These are phyloP conservation scores for Alternaria ethzedia DNA, from an alignment of 2,329 filamentous ascomycete genomes.

Conservation along the genomic window DNA sequence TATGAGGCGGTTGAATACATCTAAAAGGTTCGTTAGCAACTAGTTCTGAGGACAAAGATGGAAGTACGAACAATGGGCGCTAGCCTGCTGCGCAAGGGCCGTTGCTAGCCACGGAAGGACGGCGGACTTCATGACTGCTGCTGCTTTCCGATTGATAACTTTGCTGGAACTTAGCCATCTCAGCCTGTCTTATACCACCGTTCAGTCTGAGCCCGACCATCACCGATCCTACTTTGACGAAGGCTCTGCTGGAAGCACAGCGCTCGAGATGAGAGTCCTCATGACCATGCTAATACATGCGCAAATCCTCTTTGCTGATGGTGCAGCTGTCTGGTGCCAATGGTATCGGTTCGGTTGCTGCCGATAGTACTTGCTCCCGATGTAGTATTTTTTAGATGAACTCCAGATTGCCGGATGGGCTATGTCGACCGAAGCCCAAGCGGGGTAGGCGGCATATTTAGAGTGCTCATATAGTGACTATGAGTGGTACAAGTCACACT, in stretches of 20 bases:
- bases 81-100: background rate
- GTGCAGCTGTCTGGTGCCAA: background rate
- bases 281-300: background rate
- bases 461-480: background rate
- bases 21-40: background rate
- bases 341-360: background rate
- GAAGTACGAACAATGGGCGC: background rate
- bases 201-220: background rate
- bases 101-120: background rate
- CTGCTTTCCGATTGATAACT: background rate
- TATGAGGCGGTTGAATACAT: conserved; percentile 24
- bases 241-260: background rate
- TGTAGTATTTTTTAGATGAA: conserved; percentile 9
- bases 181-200: background rate
- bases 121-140: background rate
- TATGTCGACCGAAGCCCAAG: background rate
- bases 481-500: background rate
- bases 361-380: background rate
- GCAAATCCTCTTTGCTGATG: background rate
- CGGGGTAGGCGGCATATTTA: background rate
- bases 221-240: background rate
- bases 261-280: background rate
- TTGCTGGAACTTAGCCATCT: background rate
- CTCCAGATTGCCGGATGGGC: conserved; percentile 11
- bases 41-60: background rate